Base-by-base conservation (phyloP, 2,329 filamentous ascomycete species). In the Hortaea sp. region DNA sequence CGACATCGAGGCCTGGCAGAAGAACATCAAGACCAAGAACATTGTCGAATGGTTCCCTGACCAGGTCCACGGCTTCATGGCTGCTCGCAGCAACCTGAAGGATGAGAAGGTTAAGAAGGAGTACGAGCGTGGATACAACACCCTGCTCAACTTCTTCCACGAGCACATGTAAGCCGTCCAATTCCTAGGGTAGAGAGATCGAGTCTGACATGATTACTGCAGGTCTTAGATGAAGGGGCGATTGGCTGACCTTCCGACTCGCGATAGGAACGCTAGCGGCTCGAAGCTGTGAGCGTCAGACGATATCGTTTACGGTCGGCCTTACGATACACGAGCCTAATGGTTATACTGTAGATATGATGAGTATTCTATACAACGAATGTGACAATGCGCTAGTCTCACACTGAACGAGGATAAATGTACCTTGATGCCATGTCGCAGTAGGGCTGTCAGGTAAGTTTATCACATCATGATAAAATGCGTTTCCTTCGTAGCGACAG, bases 71-170 rank as follows among this genome's bases (percentile, higher is more conserved):
- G 53, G 60, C 28, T 57, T 58, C 49, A 58, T 62, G 56, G 57
- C 56, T 29, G 59, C 58, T 29, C 49, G 71, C 32, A 64, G 60
- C 42, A 67, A 75, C 48, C 52, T 76, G 20, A 67, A 67, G 52
- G 62, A 76, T 48, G 62, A 66, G 11, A 64, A 68, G 32, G 72
- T 75, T 37, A 71, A 68, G 64, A 63, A 64, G 45, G 68, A 71
- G 52, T 76, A 76, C 52, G 67, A 74, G 62, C 65, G 68, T 42
- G 72, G 68, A 4, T 76, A 76, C 53, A 63, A 71, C 58, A 51
- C 67, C 35, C 58, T 75, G 38, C 59, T 76, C 44, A 66, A 73
- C 52, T 75, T 70, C 55, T 75, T 74, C 66, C 71, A 74, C 53
- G 67, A 74, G 63, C 62, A 75, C 55, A 58, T 75, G 71, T 76